Evolutionary conservation across 2,329 filamentous ascomycete genomes (phyloP).

Genomic region (Botrytis byssoidea): DNA sequence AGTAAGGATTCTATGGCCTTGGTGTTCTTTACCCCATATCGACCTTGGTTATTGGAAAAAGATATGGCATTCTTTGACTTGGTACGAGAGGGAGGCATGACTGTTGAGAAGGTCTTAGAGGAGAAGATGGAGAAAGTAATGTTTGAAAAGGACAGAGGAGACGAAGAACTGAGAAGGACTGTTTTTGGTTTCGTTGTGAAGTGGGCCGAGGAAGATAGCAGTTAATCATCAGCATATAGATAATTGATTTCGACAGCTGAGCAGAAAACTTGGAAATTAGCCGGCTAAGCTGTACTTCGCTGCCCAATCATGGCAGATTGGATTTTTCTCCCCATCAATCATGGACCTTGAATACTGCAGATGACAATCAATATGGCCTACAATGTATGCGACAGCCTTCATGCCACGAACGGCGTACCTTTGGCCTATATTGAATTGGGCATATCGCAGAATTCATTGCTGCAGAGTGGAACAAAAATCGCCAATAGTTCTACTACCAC

Average conservation of each 20-base stretch:
- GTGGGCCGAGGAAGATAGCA: constrained; percentile 26
- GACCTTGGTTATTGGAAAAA: constrained; percentile 83
- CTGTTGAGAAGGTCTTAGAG: constrained; percentile 77
- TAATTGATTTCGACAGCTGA: not conserved
- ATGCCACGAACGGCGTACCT: not conserved
- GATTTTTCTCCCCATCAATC: not conserved
- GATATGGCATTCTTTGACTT: constrained; percentile 86
- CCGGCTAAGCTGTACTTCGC: not conserved
- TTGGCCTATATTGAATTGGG: not conserved
- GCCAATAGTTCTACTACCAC: not conserved
- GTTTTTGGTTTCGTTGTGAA: constrained; percentile 48
- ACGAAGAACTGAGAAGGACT: constrained; percentile 76
- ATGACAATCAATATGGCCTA: not conserved
- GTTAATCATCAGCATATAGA: not conserved
- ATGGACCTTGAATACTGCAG: not conserved
- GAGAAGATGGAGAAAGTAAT: constrained; percentile 80
- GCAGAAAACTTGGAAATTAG: not conserved
- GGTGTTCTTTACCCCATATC: constrained; percentile 92
- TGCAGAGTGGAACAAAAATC: not conserved
- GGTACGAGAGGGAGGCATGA: constrained; percentile 67
- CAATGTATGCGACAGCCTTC: not conserved
- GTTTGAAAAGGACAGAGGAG: constrained; percentile 86
- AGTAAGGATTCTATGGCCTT: constrained; percentile 51
- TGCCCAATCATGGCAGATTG: not conserved
- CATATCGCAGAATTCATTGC: not conserved